Evolutionary conservation across 768 basidiomycete species (phyloP).

Genomic region (Suillus weaverae): DNA sequence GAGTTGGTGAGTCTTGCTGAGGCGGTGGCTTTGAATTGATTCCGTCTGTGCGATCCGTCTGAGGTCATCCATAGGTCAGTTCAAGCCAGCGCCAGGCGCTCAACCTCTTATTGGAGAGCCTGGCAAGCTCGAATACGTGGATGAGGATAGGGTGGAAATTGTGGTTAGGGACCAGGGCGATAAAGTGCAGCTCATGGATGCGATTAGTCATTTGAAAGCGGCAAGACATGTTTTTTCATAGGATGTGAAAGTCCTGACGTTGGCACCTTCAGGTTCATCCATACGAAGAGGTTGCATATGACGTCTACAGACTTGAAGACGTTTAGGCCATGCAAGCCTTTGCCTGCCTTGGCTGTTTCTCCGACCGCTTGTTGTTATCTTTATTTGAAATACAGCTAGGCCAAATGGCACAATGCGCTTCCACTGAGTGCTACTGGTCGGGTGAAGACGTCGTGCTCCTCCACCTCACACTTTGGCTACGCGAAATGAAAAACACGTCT

Average conservation of each 20-base stretch:
- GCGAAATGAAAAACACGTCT: conserved; percentile 4
- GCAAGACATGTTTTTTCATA: conserved; percentile 31
- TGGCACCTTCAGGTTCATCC: conserved; percentile 44
- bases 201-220: conserved; percentile 46
- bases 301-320: conserved; percentile 52
- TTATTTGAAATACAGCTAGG: not conserved
- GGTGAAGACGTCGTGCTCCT: not conserved
- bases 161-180: conserved; percentile 42
- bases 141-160: conserved; percentile 56
- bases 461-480: not conserved
- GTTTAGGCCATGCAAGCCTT: conserved; percentile 26
- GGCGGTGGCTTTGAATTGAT: not conserved
- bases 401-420: not conserved
- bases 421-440: not conserved
- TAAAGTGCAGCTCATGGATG: conserved; percentile 37
- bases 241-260: conserved; percentile 2
- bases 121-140: conserved; percentile 47
- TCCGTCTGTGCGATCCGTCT: not conserved
- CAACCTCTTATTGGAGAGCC: conserved; percentile 45
- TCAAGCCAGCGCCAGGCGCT: conserved; percentile 41
- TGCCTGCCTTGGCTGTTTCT: not conserved
- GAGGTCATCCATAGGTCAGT: conserved; percentile 40
- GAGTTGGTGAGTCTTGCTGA: conserved; percentile 43
- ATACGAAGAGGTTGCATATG: conserved; percentile 59
- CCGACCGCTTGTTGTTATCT: not conserved